Conservation (phyloP, 1,284 basidiomycete species). For the Apiotrichum brassicae region DNA sequence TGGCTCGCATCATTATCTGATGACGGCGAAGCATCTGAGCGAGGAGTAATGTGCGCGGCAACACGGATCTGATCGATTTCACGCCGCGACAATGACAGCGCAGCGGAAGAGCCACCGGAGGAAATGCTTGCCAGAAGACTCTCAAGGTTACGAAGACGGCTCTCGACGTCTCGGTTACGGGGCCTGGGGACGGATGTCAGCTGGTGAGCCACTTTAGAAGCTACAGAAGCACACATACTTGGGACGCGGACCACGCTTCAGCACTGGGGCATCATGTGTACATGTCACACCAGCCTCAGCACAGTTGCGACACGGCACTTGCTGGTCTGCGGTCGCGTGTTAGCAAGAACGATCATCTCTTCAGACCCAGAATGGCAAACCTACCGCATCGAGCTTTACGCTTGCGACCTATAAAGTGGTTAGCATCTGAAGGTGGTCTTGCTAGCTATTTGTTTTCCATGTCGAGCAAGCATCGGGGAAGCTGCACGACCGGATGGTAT, state of each 20-base stretch:
- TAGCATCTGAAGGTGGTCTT: background rate
- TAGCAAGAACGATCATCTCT: background rate
- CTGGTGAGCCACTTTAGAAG: too few species aligned
- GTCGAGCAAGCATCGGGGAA: too few species aligned
- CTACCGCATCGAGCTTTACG: slow-evolving; percentile 32
- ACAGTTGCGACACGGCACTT: slow-evolving; percentile 29
- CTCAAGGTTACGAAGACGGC: slow-evolving; percentile 28
- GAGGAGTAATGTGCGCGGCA: slow-evolving; percentile 24
- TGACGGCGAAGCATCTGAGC: slow-evolving; percentile 17
- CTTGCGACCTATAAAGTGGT: slow-evolving; percentile 20
- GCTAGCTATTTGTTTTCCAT: too few species aligned
- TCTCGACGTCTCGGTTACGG: slow-evolving; percentile 25
- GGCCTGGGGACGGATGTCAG: slow-evolving; percentile 8
- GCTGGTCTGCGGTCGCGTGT: slow-evolving; percentile 24
- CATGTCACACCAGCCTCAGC: slow-evolving; percentile 24
- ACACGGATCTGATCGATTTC: slow-evolving; percentile 26
- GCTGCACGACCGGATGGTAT: too few species aligned
- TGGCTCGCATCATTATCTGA: slow-evolving; percentile 14
- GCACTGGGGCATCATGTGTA: slow-evolving; percentile 29
- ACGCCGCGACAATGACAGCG: slow-evolving; percentile 18
- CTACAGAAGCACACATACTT: slow-evolving; percentile 19
- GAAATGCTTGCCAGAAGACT: slow-evolving; percentile 27
- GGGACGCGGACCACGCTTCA: slow-evolving; percentile 31
- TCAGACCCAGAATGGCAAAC: background rate
- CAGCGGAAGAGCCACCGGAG: slow-evolving; percentile 15